A percentile compares a stretch with the other conserved stretches of the same genome.
Evolutionary conservation across 2,329 filamentous ascomycete genomes (phyloP).

Genomic region (Stemphylium beticola): DNA sequence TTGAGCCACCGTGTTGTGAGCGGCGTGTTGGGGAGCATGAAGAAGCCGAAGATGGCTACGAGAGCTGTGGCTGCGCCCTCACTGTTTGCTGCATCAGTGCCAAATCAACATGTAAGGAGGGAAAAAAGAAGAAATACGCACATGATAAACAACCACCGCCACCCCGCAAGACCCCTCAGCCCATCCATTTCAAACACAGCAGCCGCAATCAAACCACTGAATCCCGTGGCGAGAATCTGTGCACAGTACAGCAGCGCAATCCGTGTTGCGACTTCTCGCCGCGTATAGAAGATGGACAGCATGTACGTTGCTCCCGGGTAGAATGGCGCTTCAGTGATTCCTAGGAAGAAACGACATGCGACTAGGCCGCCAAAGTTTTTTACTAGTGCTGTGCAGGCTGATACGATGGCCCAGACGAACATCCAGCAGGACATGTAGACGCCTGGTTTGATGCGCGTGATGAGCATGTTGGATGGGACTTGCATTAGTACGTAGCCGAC

Average conservation of each 20-base stretch:
- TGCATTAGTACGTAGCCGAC: constrained; percentile 50
- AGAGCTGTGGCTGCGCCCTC: constrained; percentile 35
- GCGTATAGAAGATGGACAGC: constrained; percentile 70
- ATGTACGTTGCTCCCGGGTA: constrained; percentile 68
- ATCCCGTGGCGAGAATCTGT: constrained; percentile 49
- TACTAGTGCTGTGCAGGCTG: constrained; percentile 41
- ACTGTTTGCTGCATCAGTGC: constrained; percentile 4
- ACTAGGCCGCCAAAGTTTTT: constrained; percentile 44
- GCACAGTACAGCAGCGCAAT: constrained; percentile 50
- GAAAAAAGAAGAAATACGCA: constrained; percentile 21
- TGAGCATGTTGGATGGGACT: constrained; percentile 54
- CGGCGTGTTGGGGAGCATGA: constrained; percentile 37
- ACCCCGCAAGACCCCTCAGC: constrained; percentile 41
- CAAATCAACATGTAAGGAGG: too few species aligned
- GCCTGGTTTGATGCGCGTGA: constrained; percentile 43
- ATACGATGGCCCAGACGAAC: constrained; percentile 46
- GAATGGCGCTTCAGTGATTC: constrained; percentile 50
- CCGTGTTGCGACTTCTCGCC: constrained; percentile 53
- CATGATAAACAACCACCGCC: constrained; percentile 50
- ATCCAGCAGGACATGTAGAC: constrained; percentile 46
- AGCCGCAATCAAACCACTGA: constrained; percentile 54
- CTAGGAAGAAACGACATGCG: constrained; percentile 38
- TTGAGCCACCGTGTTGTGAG: constrained; percentile 55
- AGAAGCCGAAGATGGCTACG: constrained; percentile 39
- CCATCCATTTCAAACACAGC: constrained; percentile 47